A percentile compares a stretch with the other conserved stretches of the same genome.
phyloP scores from a whole-genome alignment of 1,284 basidiomycete species.

The Irpex lacteus region DNA sequence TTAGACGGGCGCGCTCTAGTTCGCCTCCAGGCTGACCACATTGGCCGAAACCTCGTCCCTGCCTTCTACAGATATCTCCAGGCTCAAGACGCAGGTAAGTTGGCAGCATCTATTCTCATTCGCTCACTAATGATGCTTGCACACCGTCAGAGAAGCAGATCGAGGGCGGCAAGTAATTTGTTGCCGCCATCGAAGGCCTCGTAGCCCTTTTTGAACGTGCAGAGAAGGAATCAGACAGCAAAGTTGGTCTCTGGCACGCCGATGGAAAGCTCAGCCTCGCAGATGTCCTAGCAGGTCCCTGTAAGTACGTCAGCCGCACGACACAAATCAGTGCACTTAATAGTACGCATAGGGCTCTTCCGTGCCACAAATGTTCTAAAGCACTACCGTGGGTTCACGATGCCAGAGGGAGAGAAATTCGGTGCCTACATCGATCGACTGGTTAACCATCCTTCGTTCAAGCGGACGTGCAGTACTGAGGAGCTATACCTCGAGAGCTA shows the following conservation, averaged over 20 bases:
- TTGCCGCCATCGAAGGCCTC: conserved; percentile 51
- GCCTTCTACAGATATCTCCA: conserved; percentile 80
- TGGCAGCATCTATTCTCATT: background rate
- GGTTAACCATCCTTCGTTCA: conserved; percentile 62
- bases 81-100: conserved; percentile 52
- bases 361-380: conserved; percentile 63
- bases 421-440: conserved; percentile 53
- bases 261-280: conserved; percentile 57
- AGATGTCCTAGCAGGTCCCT: conserved; percentile 76
- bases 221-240: conserved; percentile 43
- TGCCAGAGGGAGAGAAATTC: conserved; percentile 49
- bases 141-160: conserved; percentile 43
- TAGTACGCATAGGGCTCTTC: conserved; percentile 51
- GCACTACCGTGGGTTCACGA: conserved; percentile 66
- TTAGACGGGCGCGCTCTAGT: conserved; percentile 65
- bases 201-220: conserved; percentile 57
- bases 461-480: conserved; percentile 67
- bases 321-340: too few relatives aligned
- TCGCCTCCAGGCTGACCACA: conserved; percentile 67
- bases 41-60: conserved; percentile 65
- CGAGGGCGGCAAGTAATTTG: conserved; percentile 55
- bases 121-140: conserved; percentile 6
- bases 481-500: conserved; percentile 77
- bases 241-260: conserved; percentile 55
- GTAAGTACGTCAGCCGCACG: conserved; percentile 38